These are phyloP conservation scores for Euryodendron excelsum DNA, from an alignment of 148 eudicot genomes.

Conservation along the genomic window DNA sequence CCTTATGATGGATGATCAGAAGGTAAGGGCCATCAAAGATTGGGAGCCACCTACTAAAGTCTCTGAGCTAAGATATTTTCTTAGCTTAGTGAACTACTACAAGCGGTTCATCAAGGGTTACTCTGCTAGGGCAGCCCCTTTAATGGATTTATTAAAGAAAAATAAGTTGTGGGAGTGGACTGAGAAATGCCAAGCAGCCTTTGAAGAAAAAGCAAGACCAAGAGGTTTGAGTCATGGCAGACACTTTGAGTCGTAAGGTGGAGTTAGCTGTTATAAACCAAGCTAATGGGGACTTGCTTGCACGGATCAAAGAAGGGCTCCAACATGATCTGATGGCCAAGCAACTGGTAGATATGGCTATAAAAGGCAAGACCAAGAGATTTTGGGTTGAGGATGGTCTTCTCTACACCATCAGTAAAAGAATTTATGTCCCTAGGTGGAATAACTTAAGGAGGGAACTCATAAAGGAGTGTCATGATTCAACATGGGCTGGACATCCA, in stretches of 20 bases:
- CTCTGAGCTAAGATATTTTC: not conserved
- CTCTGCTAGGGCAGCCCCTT: not conserved
- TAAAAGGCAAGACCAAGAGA: too few species aligned
- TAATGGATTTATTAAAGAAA: not conserved
- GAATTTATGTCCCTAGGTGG: too few species aligned
- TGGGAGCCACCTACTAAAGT: conserved; percentile 4
- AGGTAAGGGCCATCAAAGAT: not conserved
- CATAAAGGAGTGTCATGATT: too few species aligned
- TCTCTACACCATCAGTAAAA: too few species aligned
- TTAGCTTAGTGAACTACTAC: not conserved
- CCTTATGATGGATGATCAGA: not conserved
- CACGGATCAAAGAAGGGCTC: too few species aligned
- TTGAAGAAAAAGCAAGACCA: not conserved
- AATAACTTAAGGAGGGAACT: too few species aligned
- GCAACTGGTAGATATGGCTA: too few species aligned
- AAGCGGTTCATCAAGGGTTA: not conserved
- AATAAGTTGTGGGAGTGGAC: not conserved
- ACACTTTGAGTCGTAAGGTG: not conserved
- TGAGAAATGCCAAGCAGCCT: not conserved
- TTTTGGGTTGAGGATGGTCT: too few species aligned
- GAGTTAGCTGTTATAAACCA: not conserved
- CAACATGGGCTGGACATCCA: too few species aligned
- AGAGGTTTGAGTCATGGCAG: not conserved
- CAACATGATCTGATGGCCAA: too few species aligned
- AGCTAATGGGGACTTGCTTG: not conserved